Evolutionary conservation across 1,284 basidiomycete species (phyloP).

Genomic region (Moesziomyces aphidis): DNA sequence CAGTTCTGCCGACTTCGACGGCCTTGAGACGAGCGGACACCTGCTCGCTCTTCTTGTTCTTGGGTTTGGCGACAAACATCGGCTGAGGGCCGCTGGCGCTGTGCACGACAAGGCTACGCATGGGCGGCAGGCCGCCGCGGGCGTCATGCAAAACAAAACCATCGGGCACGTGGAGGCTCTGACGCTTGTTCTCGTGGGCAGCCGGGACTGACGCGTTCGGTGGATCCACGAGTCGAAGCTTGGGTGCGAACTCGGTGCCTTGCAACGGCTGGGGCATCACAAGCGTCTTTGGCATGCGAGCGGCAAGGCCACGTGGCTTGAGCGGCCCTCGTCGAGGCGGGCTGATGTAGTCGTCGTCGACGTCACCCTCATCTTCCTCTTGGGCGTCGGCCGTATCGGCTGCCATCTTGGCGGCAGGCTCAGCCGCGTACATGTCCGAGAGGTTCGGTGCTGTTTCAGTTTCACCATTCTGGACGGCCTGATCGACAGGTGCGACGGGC

Average conservation of each 20-base stretch:
- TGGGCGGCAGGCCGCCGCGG: constrained; percentile 48
- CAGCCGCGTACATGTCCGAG: constrained; percentile 25
- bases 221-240: constrained; percentile 27
- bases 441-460: constrained; percentile 5
- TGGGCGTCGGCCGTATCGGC: constrained; percentile 3
- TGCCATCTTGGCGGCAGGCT: constrained; percentile 23
- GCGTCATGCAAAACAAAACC: constrained; percentile 59
- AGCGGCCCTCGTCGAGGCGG: constrained; percentile 57
- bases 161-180: constrained; percentile 57
- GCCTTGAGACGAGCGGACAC: constrained; percentile 36
- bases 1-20: constrained; percentile 33
- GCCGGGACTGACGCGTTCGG: neutral
- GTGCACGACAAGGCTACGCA: constrained; percentile 50
- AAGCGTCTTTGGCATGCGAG: constrained; percentile 48
- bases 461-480: constrained; percentile 3
- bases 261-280: constrained; percentile 56
- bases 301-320: constrained; percentile 49
- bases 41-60: constrained; percentile 45
- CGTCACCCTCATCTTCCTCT: constrained; percentile 17
- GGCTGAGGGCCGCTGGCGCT: constrained; percentile 52
- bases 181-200: constrained; percentile 18
- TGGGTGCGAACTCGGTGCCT: constrained; percentile 50
- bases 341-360: constrained; percentile 56
- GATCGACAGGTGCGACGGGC: constrained; percentile 2
- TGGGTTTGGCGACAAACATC: constrained; percentile 32